A percentile compares a stretch with the other conserved stretches of the same genome.
These are phyloP conservation scores for Bullera alba DNA, from an alignment of 768 basidiomycete species.

Conservation along the genomic window DNA sequence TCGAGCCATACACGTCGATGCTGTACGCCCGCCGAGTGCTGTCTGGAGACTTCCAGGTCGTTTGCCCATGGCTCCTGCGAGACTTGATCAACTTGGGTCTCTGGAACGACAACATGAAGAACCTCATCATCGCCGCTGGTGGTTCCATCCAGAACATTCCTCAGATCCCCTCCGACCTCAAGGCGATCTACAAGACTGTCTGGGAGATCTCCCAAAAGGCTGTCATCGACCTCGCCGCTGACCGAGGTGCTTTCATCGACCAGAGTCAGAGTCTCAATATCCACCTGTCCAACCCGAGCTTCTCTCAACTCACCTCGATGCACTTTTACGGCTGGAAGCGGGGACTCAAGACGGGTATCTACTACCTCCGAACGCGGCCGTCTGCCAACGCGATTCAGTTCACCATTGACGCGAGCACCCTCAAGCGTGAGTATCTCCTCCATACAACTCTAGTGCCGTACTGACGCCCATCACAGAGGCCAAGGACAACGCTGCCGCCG, in stretches of 20 bases:
- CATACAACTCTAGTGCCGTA: not conserved
- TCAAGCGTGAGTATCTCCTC: constrained; percentile 46
- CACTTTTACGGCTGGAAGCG: constrained; percentile 93
- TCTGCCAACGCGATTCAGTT: constrained; percentile 96
- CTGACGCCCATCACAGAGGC: constrained; percentile 11
- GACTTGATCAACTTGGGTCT: constrained; percentile 91
- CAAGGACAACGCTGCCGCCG: constrained; percentile 28
- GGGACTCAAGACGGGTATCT: constrained; percentile 96
- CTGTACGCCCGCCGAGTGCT: constrained; percentile 98
- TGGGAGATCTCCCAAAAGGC: constrained; percentile 99
- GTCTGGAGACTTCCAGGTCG: constrained; percentile 99
- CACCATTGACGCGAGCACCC: constrained; percentile 76
- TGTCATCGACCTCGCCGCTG: constrained; percentile 94
- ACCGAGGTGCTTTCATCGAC: constrained; percentile 96
- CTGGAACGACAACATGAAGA: constrained; percentile 99
- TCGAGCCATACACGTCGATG: constrained; percentile 98
- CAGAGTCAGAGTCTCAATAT: constrained; percentile 89
- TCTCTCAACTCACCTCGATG: constrained; percentile 64
- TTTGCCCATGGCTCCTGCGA: constrained; percentile 97
- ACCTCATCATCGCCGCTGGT: constrained; percentile 95
- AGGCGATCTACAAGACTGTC: constrained; percentile 99
- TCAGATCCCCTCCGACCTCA: constrained; percentile 78
- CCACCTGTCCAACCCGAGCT: constrained; percentile 78
- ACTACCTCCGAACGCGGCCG: constrained; percentile 86
- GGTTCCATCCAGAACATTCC: constrained; percentile 72